Conservation (phyloP, 805 yeast genomes). For the Candida ficus region DNA sequence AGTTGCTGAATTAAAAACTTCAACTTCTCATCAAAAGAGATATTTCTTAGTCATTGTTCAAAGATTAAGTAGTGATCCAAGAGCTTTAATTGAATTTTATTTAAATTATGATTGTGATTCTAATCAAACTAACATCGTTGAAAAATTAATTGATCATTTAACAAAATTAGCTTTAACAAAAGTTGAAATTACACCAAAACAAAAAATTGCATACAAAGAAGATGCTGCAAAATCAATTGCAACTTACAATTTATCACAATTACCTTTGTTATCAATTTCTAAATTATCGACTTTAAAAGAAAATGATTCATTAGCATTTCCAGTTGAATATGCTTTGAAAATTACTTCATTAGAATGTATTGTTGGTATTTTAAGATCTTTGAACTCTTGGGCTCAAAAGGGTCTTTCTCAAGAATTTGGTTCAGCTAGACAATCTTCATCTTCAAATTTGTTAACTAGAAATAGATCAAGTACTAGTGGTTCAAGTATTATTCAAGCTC, state of each 20-base stretch:
- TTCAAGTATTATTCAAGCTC: slow-evolving; percentile 13
- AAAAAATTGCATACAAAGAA: slow-evolving; percentile 53
- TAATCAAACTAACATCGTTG: slow-evolving; percentile 78
- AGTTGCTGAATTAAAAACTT: slow-evolving; percentile 83
- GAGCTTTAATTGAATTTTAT: slow-evolving; percentile 87
- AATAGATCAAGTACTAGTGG: slow-evolving; percentile 26
- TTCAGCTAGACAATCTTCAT: slow-evolving; percentile 15
- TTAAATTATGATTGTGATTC: slow-evolving; percentile 93
- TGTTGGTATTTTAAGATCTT: slow-evolving; percentile 75
- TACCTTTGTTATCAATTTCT: slow-evolving; percentile 72
- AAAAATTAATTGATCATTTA: slow-evolving; percentile 71
- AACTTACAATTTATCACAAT: slow-evolving; percentile 65
- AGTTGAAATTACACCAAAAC: slow-evolving; percentile 66
- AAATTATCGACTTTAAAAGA: slow-evolving; percentile 60
- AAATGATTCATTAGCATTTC: slow-evolving; percentile 42
- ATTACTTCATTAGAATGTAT: slow-evolving; percentile 75
- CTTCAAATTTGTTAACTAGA: slow-evolving; percentile 14
- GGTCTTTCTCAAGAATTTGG: slow-evolving; percentile 32
- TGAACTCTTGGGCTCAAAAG: slow-evolving; percentile 83
- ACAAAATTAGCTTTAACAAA: slow-evolving; percentile 62
- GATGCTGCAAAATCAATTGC: slow-evolving; percentile 52
- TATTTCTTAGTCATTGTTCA: slow-evolving; percentile 78
- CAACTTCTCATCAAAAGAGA: slow-evolving; percentile 89
- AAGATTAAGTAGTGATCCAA: slow-evolving; percentile 80
- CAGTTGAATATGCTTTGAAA: slow-evolving; percentile 79